A percentile compares a stretch with the other conserved stretches of the same genome.
Evolutionary conservation across 202 grass and related monocot genomes (phyloP).

Genomic region (Bolboschoenoplectus hybrid): DNA sequence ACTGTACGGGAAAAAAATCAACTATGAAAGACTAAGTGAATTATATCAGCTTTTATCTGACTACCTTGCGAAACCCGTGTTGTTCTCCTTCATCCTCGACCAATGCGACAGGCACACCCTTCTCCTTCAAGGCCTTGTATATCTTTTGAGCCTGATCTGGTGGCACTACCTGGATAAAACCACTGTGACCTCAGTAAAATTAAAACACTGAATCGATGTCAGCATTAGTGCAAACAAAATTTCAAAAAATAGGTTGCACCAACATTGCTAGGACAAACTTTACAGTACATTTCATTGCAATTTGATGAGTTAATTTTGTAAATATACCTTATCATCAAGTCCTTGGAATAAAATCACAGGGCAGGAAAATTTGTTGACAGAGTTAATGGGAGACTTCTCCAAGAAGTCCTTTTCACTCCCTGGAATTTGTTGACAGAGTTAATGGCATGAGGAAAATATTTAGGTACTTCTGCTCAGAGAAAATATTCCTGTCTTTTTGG

Average conservation of each 20-base stretch:
- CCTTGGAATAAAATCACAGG: slow-evolving; percentile 97
- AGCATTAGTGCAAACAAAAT: neutral
- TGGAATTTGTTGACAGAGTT: no score
- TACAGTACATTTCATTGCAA: slow-evolving; percentile 12
- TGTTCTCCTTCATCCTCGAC: slow-evolving; percentile 96
- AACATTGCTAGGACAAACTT: neutral
- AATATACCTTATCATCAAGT: slow-evolving; percentile 83
- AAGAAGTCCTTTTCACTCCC: slow-evolving; percentile 66
- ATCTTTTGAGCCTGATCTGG: slow-evolving; percentile 81
- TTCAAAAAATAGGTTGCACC: neutral
- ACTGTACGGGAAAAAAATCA: neutral
- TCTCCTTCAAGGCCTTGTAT: slow-evolving; percentile 75
- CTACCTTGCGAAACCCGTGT: slow-evolving; percentile 83
- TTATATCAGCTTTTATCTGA: neutral
- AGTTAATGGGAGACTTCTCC: slow-evolving; percentile 89
- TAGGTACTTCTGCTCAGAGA: slow-evolving; percentile 7
- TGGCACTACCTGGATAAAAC: slow-evolving; percentile 62
- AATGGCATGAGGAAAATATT: neutral
- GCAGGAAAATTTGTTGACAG: slow-evolving; percentile 76
- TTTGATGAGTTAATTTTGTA: neutral
- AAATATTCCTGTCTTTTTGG: slow-evolving; percentile 27
- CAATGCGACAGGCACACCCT: slow-evolving; percentile 77
- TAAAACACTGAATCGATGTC: neutral
- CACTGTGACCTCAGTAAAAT: neutral
- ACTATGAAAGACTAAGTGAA: neutral